Conservation (phyloP, 352 stramenopile genomes). For the Elongisporangium prolatum region DNA sequence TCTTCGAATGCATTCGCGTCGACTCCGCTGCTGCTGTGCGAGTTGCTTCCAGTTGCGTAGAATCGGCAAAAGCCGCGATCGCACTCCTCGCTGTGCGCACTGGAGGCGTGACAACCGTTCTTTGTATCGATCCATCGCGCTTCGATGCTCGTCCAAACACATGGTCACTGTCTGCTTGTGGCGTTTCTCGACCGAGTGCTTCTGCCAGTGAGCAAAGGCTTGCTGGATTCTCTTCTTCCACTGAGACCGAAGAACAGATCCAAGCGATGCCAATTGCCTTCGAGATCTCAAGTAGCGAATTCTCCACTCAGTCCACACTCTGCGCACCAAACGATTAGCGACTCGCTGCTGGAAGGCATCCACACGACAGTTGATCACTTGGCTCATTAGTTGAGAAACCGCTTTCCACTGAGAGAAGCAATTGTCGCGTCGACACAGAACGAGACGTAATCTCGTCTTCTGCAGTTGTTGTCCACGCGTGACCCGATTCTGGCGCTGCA, state of each 20-base stretch:
- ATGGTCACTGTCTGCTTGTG: background rate
- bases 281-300: slow-evolving; percentile 1
- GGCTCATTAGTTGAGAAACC: slow-evolving; percentile 13
- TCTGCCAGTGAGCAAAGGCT: background rate
- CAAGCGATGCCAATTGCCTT: background rate
- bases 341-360: slow-evolving; percentile 42
- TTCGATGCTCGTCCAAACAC: background rate
- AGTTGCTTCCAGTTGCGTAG: slow-evolving; percentile 1
- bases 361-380: slow-evolving; percentile 32
- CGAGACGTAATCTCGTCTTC: slow-evolving; percentile 12
- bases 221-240: background rate
- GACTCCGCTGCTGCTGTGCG: background rate
- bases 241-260: background rate
- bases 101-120: background rate
- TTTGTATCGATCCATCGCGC: background rate
- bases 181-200: background rate
- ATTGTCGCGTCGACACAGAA: slow-evolving; percentile 23
- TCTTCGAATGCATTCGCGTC: slow-evolving; percentile 1
- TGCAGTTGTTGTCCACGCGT: slow-evolving; percentile 23
- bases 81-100: background rate
- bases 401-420: slow-evolving; percentile 35
- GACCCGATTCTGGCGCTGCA: slow-evolving; percentile 39
- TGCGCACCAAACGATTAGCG: slow-evolving; percentile 9
- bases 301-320: slow-evolving; percentile 23
- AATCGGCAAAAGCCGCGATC: background rate